These are phyloP conservation scores for Ceratobasidium papillatum DNA, from an alignment of 1,284 basidiomycete genomes.

Conservation along the genomic window DNA sequence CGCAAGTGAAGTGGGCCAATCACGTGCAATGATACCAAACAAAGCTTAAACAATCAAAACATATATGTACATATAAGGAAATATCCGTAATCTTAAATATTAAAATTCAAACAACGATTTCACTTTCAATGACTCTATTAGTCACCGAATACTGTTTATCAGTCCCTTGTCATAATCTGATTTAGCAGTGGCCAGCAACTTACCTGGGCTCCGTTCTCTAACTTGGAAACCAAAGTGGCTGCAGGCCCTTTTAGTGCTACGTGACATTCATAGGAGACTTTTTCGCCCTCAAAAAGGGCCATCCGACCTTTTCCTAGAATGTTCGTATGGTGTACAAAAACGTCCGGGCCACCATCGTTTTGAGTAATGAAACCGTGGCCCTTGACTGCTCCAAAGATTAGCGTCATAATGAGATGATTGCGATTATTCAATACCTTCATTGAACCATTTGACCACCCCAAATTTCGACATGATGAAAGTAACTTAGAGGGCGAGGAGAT, in stretches of 20 bases:
- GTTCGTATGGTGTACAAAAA: slow-evolving; percentile 23
- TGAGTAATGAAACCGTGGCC: slow-evolving; percentile 35
- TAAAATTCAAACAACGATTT: not conserved
- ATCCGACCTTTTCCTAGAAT: slow-evolving; percentile 3
- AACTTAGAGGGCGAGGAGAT: not conserved
- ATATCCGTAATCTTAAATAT: not conserved
- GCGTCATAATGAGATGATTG: not conserved
- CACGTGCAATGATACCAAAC: not conserved
- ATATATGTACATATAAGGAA: not conserved
- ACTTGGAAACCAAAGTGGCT: slow-evolving; percentile 2
- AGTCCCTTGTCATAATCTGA: too few species aligned
- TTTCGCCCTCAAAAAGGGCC: slow-evolving; percentile 21
- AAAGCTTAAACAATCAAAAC: not conserved
- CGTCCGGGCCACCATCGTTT: slow-evolving; percentile 33
- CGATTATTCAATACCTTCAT: slow-evolving; percentile 8
- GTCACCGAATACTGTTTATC: too few species aligned
- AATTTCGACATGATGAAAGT: slow-evolving; percentile 6
- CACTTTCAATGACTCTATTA: not conserved
- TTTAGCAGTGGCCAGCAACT: not conserved
- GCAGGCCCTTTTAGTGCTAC: slow-evolving; percentile 28
- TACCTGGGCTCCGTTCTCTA: not conserved
- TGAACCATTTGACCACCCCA: slow-evolving; percentile 23
- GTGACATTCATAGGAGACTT: not conserved
- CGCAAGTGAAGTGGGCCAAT: not conserved
- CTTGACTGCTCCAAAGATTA: slow-evolving; percentile 9